Evolutionary conservation across 2,329 filamentous ascomycete genomes (phyloP).

Genomic region (Hymenoscyphus fructigenus): DNA sequence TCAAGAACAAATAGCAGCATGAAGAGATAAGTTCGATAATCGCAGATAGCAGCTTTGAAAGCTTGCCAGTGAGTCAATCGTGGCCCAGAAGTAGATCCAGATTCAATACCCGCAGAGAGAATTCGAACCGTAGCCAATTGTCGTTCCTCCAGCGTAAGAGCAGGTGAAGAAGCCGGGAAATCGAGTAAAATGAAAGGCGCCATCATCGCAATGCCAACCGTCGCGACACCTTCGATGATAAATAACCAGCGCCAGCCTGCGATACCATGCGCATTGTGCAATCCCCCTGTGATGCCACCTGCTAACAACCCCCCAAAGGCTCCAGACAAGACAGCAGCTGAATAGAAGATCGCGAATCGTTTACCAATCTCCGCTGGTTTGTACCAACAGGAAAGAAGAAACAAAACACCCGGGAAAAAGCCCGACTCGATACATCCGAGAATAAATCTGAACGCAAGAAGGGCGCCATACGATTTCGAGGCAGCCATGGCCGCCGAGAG

Average conservation of each 20-base stretch:
- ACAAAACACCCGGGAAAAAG: slow-evolving; percentile 52
- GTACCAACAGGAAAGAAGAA: slow-evolving; percentile 57
- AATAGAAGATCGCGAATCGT: slow-evolving; percentile 57
- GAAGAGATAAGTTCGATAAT: slow-evolving; percentile 50
- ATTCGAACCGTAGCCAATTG: slow-evolving; percentile 46
- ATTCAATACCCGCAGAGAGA: slow-evolving; percentile 43
- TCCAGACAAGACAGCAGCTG: slow-evolving; percentile 53
- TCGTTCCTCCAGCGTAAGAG: slow-evolving; percentile 41
- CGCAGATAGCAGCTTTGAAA: slow-evolving; percentile 42
- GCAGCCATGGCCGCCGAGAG: slow-evolving; percentile 51
- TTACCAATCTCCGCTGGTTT: slow-evolving; percentile 53
- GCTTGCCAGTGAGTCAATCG: slow-evolving; percentile 39
- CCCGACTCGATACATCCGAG: slow-evolving; percentile 52
- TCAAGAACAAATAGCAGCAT: slow-evolving; percentile 50
- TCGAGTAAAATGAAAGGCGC: slow-evolving; percentile 49
- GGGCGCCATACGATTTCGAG: slow-evolving; percentile 46
- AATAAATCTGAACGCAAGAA: slow-evolving; percentile 49
- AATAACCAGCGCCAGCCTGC: slow-evolving; percentile 55
- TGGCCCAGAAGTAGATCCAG: slow-evolving; percentile 22
- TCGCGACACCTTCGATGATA: slow-evolving; percentile 45
- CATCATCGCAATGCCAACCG: slow-evolving; percentile 42
- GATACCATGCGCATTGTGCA: slow-evolving; percentile 48
- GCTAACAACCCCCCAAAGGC: slow-evolving; percentile 50
- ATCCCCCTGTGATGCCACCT: slow-evolving; percentile 40
- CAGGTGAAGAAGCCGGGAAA: slow-evolving; percentile 47